phyloP scores from a whole-genome alignment of 1,284 basidiomycete genomes.

The Ganoderma sp. region DNA sequence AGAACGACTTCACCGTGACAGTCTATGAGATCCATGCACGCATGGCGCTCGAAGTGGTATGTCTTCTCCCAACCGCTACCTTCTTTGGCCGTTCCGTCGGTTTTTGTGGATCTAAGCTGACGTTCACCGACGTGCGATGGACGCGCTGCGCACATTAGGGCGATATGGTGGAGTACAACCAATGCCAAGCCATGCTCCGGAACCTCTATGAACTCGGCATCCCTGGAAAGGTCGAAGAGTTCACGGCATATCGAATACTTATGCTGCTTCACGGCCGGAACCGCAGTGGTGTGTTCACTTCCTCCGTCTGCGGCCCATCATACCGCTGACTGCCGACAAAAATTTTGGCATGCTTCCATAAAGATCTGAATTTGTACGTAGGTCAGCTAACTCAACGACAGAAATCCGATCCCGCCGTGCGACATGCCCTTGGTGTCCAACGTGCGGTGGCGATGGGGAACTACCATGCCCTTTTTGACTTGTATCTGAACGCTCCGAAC shows the following conservation, averaged over 20 bases:
- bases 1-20: conserved; percentile 97
- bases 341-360: background rate
- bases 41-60: conserved; percentile 92
- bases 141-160: conserved; percentile 54
- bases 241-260: conserved; percentile 96
- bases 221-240: conserved; percentile 91
- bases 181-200: conserved; percentile 93
- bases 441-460: conserved; percentile 91
- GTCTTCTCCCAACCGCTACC: conserved; percentile 38
- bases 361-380: conserved; percentile 95
- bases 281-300: conserved; percentile 74
- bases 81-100: conserved; percentile 24
- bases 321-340: conserved; percentile 6
- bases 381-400: conserved; percentile 92
- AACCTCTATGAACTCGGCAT: conserved; percentile 93
- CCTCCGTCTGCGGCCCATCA: conserved; percentile 1
- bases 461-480: conserved; percentile 89
- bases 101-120: conserved; percentile 10
- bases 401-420: conserved; percentile 80
- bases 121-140: conserved; percentile 14
- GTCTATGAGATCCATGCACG: conserved; percentile 99
- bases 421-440: conserved; percentile 90
- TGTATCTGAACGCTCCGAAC: conserved; percentile 88
- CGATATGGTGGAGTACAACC: conserved; percentile 99
- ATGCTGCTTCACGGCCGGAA: conserved; percentile 96